A percentile compares a stretch with the other conserved stretches of the same genome.
Evolutionary conservation across 2,329 filamentous ascomycete genomes (phyloP).

Genomic region (Diaporthe batatas): DNA sequence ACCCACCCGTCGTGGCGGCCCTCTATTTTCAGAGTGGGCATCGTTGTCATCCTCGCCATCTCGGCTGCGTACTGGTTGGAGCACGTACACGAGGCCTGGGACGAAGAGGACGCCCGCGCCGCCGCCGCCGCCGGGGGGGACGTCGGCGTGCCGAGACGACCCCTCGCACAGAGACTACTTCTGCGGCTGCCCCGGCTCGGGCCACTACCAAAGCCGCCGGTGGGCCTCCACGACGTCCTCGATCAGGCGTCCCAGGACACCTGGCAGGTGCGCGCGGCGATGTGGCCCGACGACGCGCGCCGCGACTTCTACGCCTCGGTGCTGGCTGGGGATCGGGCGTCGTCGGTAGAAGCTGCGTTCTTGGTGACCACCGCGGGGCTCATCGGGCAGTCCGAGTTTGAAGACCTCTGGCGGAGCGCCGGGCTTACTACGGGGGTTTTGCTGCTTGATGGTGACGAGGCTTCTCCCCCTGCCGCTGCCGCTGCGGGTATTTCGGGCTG

Average conservation of each 20-base stretch:
- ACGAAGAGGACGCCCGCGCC: not conserved
- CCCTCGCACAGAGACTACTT: no score
- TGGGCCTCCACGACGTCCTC: no score
- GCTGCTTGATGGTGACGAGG: not conserved
- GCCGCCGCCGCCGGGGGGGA: no score
- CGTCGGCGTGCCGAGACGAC: no score
- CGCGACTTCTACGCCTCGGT: not conserved
- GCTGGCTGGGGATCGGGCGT: not conserved
- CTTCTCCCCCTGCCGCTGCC: not conserved
- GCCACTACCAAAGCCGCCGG: no score
- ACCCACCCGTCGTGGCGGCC: not conserved
- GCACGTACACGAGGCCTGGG: no score
- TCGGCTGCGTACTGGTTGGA: not conserved
- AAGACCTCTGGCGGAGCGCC: not conserved
- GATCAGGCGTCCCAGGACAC: no score
- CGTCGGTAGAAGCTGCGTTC: not conserved
- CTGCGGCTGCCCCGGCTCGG: no score
- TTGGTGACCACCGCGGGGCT: not conserved
- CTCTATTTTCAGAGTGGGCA: not conserved
- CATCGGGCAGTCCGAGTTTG: not conserved
- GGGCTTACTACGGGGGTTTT: not conserved
- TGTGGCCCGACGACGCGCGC: not conserved
- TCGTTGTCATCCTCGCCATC: rapidly evolving
- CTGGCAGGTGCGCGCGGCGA: not conserved
- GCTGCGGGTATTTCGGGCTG: not conserved